Conservation (phyloP, 139 green algal species). For the Eudorina sp. region DNA sequence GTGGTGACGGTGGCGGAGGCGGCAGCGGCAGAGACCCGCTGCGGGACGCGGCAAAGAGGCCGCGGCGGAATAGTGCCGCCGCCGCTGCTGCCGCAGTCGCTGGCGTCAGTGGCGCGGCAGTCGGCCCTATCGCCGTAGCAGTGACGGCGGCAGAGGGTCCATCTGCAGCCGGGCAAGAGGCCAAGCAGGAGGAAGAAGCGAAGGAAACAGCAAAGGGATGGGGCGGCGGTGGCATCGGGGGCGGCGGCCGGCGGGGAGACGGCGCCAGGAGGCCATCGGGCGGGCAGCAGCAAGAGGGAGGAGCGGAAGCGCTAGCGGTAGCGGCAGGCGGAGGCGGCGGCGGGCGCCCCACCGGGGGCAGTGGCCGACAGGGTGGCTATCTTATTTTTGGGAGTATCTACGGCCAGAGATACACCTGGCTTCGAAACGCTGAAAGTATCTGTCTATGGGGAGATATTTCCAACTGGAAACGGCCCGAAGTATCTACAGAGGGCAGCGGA, state of each 20-base stretch:
- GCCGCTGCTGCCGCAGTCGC: neutral
- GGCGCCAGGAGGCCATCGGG: no score
- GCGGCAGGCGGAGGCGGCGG: neutral
- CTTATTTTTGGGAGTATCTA: no score
- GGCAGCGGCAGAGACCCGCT: neutral
- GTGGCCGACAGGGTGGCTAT: no score
- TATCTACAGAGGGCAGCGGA: no score
- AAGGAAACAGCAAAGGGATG: no score
- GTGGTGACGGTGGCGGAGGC: neutral
- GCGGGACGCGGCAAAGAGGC: constrained; percentile 10
- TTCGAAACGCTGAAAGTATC: no score
- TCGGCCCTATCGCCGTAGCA: neutral
- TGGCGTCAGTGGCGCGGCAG: neutral
- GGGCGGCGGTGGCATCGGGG: neutral
- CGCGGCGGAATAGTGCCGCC: neutral
- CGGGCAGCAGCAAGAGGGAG: neutral
- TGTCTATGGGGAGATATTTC: no score
- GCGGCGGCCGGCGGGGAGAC: neutral
- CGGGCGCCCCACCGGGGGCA: neutral
- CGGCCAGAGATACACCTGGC: no score
- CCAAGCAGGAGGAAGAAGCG: neutral
- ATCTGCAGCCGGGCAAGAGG: no score
- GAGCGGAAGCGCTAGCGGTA: constrained; percentile 11
- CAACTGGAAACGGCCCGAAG: no score
- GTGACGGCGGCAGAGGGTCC: neutral